Percentiles rank a stretch among this genome's conserved stretches.
Conservation (phyloP, 1,139 yeast genomes). For the Pichia sp. region DNA sequence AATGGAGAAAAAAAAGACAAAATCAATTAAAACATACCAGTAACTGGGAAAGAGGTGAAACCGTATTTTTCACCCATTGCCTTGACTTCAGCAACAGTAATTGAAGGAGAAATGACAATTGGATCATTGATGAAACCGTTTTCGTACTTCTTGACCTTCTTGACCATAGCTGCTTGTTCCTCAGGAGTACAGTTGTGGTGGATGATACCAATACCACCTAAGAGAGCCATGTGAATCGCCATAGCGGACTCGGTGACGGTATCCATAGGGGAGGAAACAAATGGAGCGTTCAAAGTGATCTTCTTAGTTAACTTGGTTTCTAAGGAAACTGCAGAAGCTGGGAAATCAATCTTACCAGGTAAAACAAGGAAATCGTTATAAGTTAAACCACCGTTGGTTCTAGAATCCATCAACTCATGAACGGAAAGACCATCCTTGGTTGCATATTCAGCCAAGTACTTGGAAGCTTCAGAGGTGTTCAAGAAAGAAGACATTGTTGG, state of each 20-base stretch:
- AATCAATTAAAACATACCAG: slow-evolving; percentile 94
- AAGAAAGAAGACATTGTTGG: slow-evolving; percentile 15
- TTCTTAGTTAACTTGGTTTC: slow-evolving; percentile 86
- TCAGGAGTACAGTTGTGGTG: slow-evolving; percentile 96
- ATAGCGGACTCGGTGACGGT: slow-evolving; percentile 94
- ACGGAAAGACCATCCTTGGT: slow-evolving; percentile 82
- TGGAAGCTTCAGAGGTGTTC: slow-evolving; percentile 62
- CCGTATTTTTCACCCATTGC: slow-evolving; percentile 67
- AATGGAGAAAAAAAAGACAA: background rate
- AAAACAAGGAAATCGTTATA: slow-evolving; percentile 92
- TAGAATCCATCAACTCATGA: slow-evolving; percentile 80
- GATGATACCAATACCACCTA: slow-evolving; percentile 98
- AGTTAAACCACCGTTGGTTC: slow-evolving; percentile 89
- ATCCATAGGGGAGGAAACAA: slow-evolving; percentile 98
- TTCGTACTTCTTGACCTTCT: slow-evolving; percentile 91
- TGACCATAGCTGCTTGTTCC: slow-evolving; percentile 98
- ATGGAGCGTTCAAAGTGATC: slow-evolving; percentile 86
- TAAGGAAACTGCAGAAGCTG: slow-evolving; percentile 67
- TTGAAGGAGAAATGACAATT: slow-evolving; percentile 67
- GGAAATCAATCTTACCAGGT: slow-evolving; percentile 92
- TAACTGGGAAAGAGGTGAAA: slow-evolving; percentile 97
- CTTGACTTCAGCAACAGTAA: slow-evolving; percentile 78
- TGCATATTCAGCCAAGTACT: slow-evolving; percentile 56
- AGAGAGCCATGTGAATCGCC: slow-evolving; percentile 98
- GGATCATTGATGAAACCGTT: slow-evolving; percentile 97